phyloP scores from a whole-genome alignment of 2,329 filamentous ascomycete species.

The Arthrinium phaeospermum region DNA sequence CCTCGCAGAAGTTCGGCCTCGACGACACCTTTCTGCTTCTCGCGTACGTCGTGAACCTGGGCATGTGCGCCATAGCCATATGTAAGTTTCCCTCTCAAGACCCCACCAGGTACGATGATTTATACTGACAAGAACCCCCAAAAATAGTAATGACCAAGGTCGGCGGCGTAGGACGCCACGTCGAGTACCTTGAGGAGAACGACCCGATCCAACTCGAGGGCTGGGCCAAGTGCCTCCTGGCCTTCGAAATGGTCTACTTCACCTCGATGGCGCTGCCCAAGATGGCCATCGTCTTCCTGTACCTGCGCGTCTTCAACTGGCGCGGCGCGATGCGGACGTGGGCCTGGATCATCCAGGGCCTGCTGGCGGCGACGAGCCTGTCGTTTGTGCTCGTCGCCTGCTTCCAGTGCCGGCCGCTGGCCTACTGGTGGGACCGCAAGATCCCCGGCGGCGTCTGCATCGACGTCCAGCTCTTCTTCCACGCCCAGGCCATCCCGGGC shows the following conservation, averaged over 20 bases:
- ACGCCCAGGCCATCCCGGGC: slow-evolving; percentile 32
- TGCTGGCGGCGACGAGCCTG: slow-evolving; percentile 30
- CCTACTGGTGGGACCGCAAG: slow-evolving; percentile 29
- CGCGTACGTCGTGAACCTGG: slow-evolving; percentile 31
- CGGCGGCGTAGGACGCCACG: slow-evolving; percentile 35
- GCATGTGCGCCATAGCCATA: slow-evolving; percentile 31
- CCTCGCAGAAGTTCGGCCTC: slow-evolving; percentile 24
- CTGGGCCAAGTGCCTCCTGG: slow-evolving; percentile 33
- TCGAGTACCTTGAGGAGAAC: slow-evolving; percentile 26
- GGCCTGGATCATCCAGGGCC: slow-evolving; percentile 29
- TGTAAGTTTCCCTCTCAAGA: slow-evolving; percentile 20
- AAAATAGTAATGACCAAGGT: slow-evolving; percentile 30
- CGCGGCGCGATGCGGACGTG: slow-evolving; percentile 28
- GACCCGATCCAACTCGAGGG: slow-evolving; percentile 26
- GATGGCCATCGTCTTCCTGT: slow-evolving; percentile 38
- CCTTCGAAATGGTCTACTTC: slow-evolving; percentile 39
- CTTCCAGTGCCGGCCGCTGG: slow-evolving; percentile 33
- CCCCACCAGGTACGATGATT: not conserved
- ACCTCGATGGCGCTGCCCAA: slow-evolving; percentile 36
- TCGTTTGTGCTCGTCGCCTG: slow-evolving; percentile 30
- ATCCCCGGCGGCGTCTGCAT: slow-evolving; percentile 28
- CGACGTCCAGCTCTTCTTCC: slow-evolving; percentile 35
- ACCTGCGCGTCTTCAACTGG: slow-evolving; percentile 39
- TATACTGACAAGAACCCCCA: not conserved
- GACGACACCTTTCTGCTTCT: slow-evolving; percentile 29